These are phyloP conservation scores for Cryptomeria japonica DNA, from an alignment of 75 land plant genomes.

Conservation along the genomic window DNA sequence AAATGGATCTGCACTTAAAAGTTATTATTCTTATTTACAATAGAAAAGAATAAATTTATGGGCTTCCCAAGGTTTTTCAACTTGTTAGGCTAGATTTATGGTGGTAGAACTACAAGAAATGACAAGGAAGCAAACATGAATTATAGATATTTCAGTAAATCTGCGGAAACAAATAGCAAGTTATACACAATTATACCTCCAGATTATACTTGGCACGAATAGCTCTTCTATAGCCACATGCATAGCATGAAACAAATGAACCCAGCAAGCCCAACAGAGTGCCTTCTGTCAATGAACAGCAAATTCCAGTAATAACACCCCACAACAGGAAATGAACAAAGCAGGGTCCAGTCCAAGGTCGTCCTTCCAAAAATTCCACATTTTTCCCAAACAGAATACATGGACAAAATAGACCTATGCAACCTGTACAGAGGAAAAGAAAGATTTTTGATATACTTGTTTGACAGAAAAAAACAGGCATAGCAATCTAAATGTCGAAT, in stretches of 20 bases:
- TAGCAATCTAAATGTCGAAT: neutral
- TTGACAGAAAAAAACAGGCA: neutral
- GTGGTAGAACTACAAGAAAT: neutral
- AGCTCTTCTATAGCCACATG: slow-evolving; percentile 68
- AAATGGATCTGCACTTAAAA: neutral
- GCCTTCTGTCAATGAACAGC: slow-evolving; percentile 67
- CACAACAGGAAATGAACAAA: slow-evolving; percentile 68
- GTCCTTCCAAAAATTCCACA: slow-evolving; percentile 79
- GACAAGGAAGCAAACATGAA: neutral
- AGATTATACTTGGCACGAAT: slow-evolving; percentile 72
- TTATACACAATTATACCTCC: slow-evolving; percentile 42
- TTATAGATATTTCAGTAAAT: neutral
- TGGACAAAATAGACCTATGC: slow-evolving; percentile 80
- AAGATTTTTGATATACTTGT: neutral
- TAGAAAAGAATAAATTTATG: neutral
- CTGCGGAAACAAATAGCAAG: neutral
- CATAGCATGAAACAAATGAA: slow-evolving; percentile 79
- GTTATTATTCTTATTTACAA: neutral
- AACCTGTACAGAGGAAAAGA: slow-evolving; percentile 45
- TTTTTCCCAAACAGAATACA: slow-evolving; percentile 80
- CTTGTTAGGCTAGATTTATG: neutral
- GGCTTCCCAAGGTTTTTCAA: neutral
- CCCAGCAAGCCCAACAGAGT: slow-evolving; percentile 58
- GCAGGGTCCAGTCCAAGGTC: slow-evolving; percentile 69
- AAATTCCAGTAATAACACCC: slow-evolving; percentile 61